phyloP scores from a whole-genome alignment of 2,329 filamentous ascomycete genomes.

The Aspergillus udagawae region DNA sequence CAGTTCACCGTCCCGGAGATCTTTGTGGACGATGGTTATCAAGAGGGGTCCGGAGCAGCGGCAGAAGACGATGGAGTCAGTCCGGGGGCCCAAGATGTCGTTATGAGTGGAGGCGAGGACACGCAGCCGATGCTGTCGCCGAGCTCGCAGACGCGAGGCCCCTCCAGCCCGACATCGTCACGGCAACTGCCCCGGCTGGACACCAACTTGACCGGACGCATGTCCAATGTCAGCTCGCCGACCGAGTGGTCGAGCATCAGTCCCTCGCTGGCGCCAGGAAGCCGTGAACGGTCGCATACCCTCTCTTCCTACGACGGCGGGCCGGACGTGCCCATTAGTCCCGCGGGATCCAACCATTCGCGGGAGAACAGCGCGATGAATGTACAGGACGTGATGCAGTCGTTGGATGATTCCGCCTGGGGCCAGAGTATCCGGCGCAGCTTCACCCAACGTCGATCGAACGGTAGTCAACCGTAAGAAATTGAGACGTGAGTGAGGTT shows the following conservation, averaged over 20 bases:
- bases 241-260: slow-evolving; percentile 54
- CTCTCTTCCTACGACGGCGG: slow-evolving; percentile 28
- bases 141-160: slow-evolving; percentile 24
- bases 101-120: slow-evolving; percentile 12
- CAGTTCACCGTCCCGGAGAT: slow-evolving; percentile 85
- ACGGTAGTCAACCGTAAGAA: slow-evolving; percentile 15
- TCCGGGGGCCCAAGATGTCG: slow-evolving; percentile 5
- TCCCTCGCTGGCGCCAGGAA: slow-evolving; percentile 32
- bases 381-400: slow-evolving; percentile 73
- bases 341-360: slow-evolving; percentile 40
- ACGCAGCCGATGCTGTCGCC: slow-evolving; percentile 34
- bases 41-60: slow-evolving; percentile 43
- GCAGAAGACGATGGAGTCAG: slow-evolving; percentile 13
- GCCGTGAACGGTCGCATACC: slow-evolving; percentile 21
- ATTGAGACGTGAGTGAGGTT: slow-evolving; percentile 12
- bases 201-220: slow-evolving; percentile 38
- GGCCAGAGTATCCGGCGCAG: slow-evolving; percentile 86
- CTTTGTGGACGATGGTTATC: slow-evolving; percentile 67
- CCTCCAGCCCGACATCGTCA: slow-evolving; percentile 22
- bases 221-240: slow-evolving; percentile 33
- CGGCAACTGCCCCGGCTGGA: slow-evolving; percentile 47
- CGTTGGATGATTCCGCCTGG: slow-evolving; percentile 87
- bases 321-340: slow-evolving; percentile 12
- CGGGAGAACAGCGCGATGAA: slow-evolving; percentile 67
- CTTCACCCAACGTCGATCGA: slow-evolving; percentile 63